Evolutionary conservation across 495 filamentous ascomycete genomes (phyloP), one percentile per base, ranked within the genome.

Genomic region (Astrothelium subdiscretum): DNA sequence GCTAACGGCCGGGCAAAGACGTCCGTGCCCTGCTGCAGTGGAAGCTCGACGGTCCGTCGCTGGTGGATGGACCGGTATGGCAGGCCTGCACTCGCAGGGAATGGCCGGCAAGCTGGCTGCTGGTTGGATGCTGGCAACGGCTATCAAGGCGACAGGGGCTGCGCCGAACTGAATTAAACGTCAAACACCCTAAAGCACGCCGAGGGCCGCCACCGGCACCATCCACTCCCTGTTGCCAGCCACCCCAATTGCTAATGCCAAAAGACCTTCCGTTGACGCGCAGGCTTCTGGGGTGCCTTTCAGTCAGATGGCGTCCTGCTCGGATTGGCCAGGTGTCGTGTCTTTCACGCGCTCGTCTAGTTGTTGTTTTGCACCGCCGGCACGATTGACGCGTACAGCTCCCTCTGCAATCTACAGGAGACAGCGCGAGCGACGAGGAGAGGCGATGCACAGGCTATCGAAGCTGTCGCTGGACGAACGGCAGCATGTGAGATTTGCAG

Each of bases 81-180:
- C 48, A 54, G 48, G 48, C 12, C 22, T 54, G 48, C 48, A 29
- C 11, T 54, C 26, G 48, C 48, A 54, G 48, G 48, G 48, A 32
- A 13, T 18, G 58, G 58, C 31, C 31, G 13, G 48, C 48, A 3
- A 27, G n/a, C n/a, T n/a, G n/a, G n/a, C n/a, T 13, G 59, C 59
- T 35, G 27, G 59, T 48, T 48, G 35, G 38, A n/a, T 18, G 59
- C 5, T 44, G 18, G 60, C 43, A 58, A 59, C 35, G 57, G 31
- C n/a, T 35, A 59, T 59, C 57, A 24, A 35, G 20, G 26, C 13
- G 27, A 20, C 12, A 35, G 24, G n/a, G 54, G 22, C 60, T 58
- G 60, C 59, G 63, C 63, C 60, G 63, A 44, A 62, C 63, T 65
- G 63, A 62, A 65, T 62, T 65, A 65, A 65, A 65, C 63, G 60